phyloP scores from a whole-genome alignment of 2,329 filamentous ascomycete species.

The Paramyrothecium sp. region DNA sequence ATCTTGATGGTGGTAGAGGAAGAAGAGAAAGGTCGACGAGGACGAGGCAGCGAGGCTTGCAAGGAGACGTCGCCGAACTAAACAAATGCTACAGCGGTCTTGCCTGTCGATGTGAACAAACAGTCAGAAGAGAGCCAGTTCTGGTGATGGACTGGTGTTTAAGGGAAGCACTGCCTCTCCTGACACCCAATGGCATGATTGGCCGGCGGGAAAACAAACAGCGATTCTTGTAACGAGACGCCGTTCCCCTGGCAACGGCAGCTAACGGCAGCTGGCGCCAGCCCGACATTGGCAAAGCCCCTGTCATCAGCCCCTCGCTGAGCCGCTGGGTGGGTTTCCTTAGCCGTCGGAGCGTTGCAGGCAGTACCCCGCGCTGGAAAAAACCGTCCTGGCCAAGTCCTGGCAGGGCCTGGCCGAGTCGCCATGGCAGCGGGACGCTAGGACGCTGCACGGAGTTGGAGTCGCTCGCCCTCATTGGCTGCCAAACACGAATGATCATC shows the following conservation, averaged over 20 bases:
- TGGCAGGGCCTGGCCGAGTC: slow-evolving; percentile 14
- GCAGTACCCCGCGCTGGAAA: not conserved
- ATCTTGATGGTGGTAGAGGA: not conserved
- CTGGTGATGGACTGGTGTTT: slow-evolving; percentile 28
- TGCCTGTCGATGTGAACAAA: slow-evolving; percentile 18
- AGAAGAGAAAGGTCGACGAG: not conserved
- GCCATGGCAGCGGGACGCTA: slow-evolving; percentile 23
- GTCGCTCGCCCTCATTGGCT: slow-evolving; percentile 17
- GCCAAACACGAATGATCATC: not conserved
- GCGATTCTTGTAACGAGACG: slow-evolving; percentile 7
- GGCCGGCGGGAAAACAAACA: slow-evolving; percentile 30
- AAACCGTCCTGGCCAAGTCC: not conserved
- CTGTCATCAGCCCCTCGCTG: not conserved
- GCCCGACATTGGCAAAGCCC: not conserved
- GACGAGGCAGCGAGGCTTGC: not conserved
- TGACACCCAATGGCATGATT: slow-evolving; percentile 20
- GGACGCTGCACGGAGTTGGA: not conserved
- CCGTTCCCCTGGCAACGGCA: slow-evolving; percentile 24
- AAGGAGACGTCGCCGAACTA: not conserved
- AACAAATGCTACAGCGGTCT: slow-evolving; percentile 15
- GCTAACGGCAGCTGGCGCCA: slow-evolving; percentile 12
- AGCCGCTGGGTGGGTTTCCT: not conserved
- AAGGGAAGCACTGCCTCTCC: slow-evolving; percentile 23
- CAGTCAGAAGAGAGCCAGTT: slow-evolving; percentile 15
- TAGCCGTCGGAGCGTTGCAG: not conserved